Evolutionary conservation across 331 rosid genomes (phyloP).

Genomic region (Pyracantha coccinea): DNA sequence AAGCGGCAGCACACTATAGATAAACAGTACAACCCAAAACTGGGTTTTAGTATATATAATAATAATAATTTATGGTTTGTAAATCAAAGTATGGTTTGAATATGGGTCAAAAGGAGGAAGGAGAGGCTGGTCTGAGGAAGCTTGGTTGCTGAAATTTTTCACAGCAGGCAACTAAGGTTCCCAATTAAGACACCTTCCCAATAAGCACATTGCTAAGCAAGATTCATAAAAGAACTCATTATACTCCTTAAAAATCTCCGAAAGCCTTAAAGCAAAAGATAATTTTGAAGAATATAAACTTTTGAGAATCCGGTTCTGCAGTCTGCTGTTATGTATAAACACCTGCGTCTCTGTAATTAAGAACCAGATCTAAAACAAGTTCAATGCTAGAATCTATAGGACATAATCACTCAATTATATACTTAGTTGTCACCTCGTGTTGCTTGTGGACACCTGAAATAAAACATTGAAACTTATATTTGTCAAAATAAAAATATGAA

Average conservation of each 20-base stretch:
- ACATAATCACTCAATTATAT: not conserved
- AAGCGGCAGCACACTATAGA: too few relatives aligned
- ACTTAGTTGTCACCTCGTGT: not conserved
- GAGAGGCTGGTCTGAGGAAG: not conserved
- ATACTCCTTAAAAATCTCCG: not conserved
- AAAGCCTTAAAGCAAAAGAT: not conserved
- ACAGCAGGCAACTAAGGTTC: not conserved
- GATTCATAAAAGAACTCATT: not conserved
- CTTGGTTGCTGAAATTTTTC: not conserved
- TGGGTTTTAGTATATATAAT: too few relatives aligned
- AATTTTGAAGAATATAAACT: not conserved
- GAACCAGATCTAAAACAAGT: not conserved
- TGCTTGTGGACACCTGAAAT: not conserved
- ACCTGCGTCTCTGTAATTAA: not conserved
- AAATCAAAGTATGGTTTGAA: not conserved
- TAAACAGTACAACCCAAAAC: too few relatives aligned
- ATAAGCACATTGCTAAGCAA: not conserved
- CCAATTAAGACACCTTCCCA: not conserved
- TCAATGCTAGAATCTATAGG: not conserved
- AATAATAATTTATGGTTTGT: not conserved
- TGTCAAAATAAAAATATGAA: not conserved
- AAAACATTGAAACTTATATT: not conserved
- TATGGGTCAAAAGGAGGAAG: not conserved
- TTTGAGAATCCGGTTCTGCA: not conserved
- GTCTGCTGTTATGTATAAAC: not conserved